Percentiles rank a stretch among this genome's conserved stretches.
Evolutionary conservation across 305 asterid genomes (phyloP).

Genomic region (Stenogyne calaminthoides): DNA sequence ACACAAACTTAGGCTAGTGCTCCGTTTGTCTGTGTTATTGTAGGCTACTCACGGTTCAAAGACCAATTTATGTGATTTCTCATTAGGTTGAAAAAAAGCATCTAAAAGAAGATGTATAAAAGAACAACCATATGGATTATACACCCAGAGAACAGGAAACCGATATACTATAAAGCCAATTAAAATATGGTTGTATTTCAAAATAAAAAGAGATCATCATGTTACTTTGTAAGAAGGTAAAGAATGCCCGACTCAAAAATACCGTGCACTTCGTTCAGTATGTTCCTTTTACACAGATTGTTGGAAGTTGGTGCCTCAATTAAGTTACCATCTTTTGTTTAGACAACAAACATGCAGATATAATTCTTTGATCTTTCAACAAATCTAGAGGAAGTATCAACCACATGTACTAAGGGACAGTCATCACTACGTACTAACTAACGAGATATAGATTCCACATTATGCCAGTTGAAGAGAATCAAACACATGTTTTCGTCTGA

Average conservation of each 20-base stretch:
- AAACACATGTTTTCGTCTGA: background rate
- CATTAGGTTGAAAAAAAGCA: background rate
- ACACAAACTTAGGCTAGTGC: background rate
- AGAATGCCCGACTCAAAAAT: background rate
- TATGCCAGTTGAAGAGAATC: background rate
- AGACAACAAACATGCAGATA: background rate
- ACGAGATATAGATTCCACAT: background rate
- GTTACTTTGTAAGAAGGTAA: no score
- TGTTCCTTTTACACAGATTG: background rate
- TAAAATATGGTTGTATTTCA: background rate
- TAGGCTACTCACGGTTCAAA: background rate
- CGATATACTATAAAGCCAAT: background rate
- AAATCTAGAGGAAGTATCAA: background rate
- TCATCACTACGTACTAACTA: background rate
- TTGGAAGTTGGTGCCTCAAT: background rate
- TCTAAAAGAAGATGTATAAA: background rate
- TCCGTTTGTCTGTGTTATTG: background rate
- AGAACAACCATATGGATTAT: background rate
- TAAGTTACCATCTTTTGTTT: background rate
- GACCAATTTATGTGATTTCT: background rate
- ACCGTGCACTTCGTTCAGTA: background rate
- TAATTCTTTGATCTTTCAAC: constrained; percentile 5
- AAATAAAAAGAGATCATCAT: no score
- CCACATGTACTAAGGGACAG: background rate
- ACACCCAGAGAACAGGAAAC: background rate